Evolutionary conservation across 148 eudicot genomes (phyloP).

Genomic region (Selenicereus undatus): DNA sequence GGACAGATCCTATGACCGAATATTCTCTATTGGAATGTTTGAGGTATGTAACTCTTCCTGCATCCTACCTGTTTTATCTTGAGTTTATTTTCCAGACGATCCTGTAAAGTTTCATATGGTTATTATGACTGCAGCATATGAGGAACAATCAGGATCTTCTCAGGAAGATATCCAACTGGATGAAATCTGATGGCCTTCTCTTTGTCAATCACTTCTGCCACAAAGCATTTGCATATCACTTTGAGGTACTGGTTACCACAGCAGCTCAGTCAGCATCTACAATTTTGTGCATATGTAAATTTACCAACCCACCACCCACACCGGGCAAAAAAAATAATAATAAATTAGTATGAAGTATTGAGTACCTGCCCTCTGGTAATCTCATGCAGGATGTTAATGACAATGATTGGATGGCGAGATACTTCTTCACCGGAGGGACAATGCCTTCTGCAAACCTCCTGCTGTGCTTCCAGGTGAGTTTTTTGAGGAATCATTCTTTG

Average conservation of each 20-base stretch:
- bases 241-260: slow-evolving; percentile 48
- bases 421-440: slow-evolving; percentile 91
- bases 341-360: background rate
- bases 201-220: slow-evolving; percentile 96
- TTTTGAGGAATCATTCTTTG: background rate
- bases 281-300: background rate
- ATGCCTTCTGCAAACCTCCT: slow-evolving; percentile 96
- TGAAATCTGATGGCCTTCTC: slow-evolving; percentile 75
- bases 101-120: slow-evolving; percentile 7
- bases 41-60: slow-evolving; percentile 50
- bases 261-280: too few species aligned
- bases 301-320: too few species aligned
- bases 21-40: slow-evolving; percentile 94
- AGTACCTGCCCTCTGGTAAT: background rate
- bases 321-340: too few species aligned
- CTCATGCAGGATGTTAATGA: slow-evolving; percentile 65
- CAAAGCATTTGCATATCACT: slow-evolving; percentile 88
- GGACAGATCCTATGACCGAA: slow-evolving; percentile 79
- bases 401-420: slow-evolving; percentile 91
- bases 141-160: slow-evolving; percentile 86
- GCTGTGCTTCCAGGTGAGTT: slow-evolving; percentile 83
- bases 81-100: background rate
- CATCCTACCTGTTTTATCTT: background rate
- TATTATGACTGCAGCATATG: slow-evolving; percentile 64
- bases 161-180: slow-evolving; percentile 84